Conservation (phyloP, 2,329 filamentous ascomycete species). For the Kalmusia sp. region DNA sequence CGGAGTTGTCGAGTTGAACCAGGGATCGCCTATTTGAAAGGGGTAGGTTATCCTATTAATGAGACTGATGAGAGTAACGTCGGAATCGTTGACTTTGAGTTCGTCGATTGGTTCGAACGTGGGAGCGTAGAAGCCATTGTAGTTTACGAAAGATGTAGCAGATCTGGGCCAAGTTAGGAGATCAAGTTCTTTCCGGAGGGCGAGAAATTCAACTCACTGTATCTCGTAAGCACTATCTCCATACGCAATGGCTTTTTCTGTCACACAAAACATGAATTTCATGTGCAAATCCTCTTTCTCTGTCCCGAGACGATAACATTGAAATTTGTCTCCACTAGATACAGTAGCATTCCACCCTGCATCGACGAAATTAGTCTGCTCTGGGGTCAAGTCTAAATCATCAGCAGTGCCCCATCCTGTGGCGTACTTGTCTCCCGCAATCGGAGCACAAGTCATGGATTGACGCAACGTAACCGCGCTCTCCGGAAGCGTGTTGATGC, state of each 20-base stretch:
- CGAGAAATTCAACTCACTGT: not conserved
- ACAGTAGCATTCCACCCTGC: not conserved
- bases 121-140: slow-evolving; percentile 2
- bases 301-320: slow-evolving; percentile 10
- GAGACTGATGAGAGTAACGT: slow-evolving; percentile 12
- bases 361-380: not conserved
- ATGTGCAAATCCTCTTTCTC: not conserved
- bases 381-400: not conserved
- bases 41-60: slow-evolving; percentile 10
- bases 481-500: slow-evolving; percentile 17
- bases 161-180: not conserved
- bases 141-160: slow-evolving; percentile 4
- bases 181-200: no score
- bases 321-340: not conserved
- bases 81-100: slow-evolving; percentile 6
- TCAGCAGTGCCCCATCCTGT: slow-evolving; percentile 8
- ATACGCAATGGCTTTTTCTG: not conserved
- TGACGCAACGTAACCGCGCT: slow-evolving; percentile 15
- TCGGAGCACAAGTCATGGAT: slow-evolving; percentile 13
- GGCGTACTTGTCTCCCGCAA: slow-evolving; percentile 14
- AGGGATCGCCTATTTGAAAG: slow-evolving; percentile 11
- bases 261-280: not conserved
- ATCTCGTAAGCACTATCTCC: slow-evolving; percentile 1
- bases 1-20: slow-evolving; percentile 14
- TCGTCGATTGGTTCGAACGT: slow-evolving; percentile 13